Conservation (phyloP, 83 land plant species). For the Larix sibirica region DNA sequence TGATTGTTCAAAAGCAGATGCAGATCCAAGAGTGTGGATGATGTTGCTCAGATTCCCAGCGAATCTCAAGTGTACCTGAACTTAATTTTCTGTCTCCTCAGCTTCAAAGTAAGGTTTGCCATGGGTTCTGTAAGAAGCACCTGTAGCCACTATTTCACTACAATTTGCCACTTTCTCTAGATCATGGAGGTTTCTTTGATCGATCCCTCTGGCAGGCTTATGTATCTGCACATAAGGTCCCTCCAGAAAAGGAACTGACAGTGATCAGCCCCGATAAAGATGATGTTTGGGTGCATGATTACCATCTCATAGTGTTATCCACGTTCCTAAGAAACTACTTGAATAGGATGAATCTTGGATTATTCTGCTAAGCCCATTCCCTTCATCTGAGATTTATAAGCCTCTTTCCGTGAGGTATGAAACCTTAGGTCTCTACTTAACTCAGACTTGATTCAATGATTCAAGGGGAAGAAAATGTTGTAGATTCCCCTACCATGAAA, state of each 20-base stretch:
- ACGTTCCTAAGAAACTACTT: conserved; percentile 23
- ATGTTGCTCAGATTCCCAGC: not conserved
- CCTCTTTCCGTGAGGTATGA: conserved; percentile 57
- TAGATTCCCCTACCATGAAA: too few species aligned
- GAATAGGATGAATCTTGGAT: conserved; percentile 34
- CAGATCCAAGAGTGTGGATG: conserved; percentile 11
- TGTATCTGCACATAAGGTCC: conserved; percentile 69
- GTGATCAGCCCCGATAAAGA: conserved; percentile 53
- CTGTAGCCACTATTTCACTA: conserved; percentile 76
- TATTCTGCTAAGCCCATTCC: conserved; percentile 52
- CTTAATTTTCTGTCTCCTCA: not conserved
- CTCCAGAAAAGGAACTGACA: conserved; percentile 59
- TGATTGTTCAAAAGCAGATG: not conserved
- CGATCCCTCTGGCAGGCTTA: conserved; percentile 71
- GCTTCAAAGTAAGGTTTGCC: not conserved
- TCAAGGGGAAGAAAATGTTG: too few species aligned
- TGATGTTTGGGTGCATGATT: conserved; percentile 10
- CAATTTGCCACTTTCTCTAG: conserved; percentile 64
- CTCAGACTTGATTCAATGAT: conserved; percentile 31
- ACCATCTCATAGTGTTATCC: conserved; percentile 53
- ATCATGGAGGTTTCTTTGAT: conserved; percentile 68
- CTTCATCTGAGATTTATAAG: conserved; percentile 53
- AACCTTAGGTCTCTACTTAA: conserved; percentile 45
- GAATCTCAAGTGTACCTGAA: conserved; percentile 4
- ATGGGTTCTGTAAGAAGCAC: conserved; percentile 15